phyloP scores from a whole-genome alignment of 2,329 filamentous ascomycete genomes.

The Penicillium occitanis region DNA sequence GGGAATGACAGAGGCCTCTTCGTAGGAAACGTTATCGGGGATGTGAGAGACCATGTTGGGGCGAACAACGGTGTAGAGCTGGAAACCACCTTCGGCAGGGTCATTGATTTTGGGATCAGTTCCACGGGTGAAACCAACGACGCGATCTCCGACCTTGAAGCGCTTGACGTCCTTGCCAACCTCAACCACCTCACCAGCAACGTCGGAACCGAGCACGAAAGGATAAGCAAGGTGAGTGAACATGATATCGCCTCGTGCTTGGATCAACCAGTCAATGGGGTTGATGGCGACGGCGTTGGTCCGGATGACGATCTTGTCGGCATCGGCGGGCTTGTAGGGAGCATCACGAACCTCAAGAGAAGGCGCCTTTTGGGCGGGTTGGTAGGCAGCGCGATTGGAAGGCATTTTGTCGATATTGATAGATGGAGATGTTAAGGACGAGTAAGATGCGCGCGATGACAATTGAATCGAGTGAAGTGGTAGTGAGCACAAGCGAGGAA shows the following conservation, averaged over 20 bases:
- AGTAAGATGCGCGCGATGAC: background rate
- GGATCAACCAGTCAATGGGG: slow-evolving; percentile 44
- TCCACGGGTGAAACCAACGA: slow-evolving; percentile 28
- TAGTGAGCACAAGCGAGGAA: background rate
- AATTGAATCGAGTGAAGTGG: background rate
- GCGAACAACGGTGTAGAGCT: slow-evolving; percentile 29
- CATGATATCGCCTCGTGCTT: slow-evolving; percentile 31
- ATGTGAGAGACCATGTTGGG: slow-evolving; percentile 27
- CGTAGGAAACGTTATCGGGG: slow-evolving; percentile 33
- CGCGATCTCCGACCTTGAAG: slow-evolving; percentile 30
- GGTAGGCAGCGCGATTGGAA: slow-evolving; percentile 38
- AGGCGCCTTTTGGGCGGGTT: slow-evolving; percentile 31
- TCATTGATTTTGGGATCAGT: slow-evolving; percentile 23
- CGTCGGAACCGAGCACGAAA: slow-evolving; percentile 29
- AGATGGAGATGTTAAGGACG: background rate
- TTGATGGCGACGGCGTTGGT: slow-evolving; percentile 47
- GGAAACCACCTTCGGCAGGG: slow-evolving; percentile 29
- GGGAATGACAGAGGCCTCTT: slow-evolving; percentile 37
- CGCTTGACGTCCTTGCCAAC: slow-evolving; percentile 22
- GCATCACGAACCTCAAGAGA: slow-evolving; percentile 39
- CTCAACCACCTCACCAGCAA: slow-evolving; percentile 28
- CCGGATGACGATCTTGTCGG: slow-evolving; percentile 42
- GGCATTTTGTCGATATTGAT: slow-evolving; percentile 15
- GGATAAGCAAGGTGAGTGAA: slow-evolving; percentile 29
- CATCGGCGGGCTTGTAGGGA: slow-evolving; percentile 37